phyloP scores from a whole-genome alignment of 768 basidiomycete genomes.

The Daedalea quercina region DNA sequence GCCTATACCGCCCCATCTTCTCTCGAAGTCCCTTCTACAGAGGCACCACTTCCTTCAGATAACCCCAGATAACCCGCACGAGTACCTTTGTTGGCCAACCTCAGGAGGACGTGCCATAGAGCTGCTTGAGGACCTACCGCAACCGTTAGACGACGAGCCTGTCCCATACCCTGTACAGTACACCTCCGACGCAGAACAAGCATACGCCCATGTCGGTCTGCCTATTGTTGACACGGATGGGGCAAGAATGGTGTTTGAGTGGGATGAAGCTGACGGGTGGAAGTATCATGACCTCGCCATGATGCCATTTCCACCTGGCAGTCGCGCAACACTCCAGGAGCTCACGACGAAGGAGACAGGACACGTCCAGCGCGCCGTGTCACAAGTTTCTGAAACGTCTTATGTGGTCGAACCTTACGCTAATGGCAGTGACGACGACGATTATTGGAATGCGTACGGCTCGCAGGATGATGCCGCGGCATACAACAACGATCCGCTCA shows the following conservation, averaged over 20 bases:
- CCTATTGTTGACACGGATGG: slow-evolving; percentile 23
- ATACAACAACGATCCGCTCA: slow-evolving; percentile 15
- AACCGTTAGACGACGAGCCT: slow-evolving; percentile 22
- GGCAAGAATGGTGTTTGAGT: slow-evolving; percentile 63
- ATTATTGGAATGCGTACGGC: slow-evolving; percentile 68
- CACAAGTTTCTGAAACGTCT: slow-evolving; percentile 1
- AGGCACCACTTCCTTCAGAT: slow-evolving; percentile 61
- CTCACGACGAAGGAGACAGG: slow-evolving; percentile 10
- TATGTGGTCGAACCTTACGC: slow-evolving; percentile 9
- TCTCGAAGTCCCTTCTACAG: slow-evolving; percentile 53
- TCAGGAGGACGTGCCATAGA: slow-evolving; percentile 31
- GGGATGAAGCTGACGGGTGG: slow-evolving; percentile 52
- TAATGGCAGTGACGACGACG: slow-evolving; percentile 37
- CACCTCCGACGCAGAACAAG: slow-evolving; percentile 42
- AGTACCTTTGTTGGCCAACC: slow-evolving; percentile 67
- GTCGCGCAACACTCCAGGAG: slow-evolving; percentile 20
- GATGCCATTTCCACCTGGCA: slow-evolving; percentile 63
- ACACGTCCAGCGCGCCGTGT: slow-evolving; percentile 7
- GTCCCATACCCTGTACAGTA: slow-evolving; percentile 27
- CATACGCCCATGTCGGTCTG: slow-evolving; percentile 46
- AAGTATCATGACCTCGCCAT: slow-evolving; percentile 60
- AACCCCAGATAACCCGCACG: slow-evolving; percentile 37
- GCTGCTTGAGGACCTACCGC: slow-evolving; percentile 36
- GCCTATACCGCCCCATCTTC: slow-evolving; percentile 52
- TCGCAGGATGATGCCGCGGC: slow-evolving; percentile 25